Evolutionary conservation across 352 stramenopile species (phyloP).

Genomic region (Aphanomyces astaci): DNA sequence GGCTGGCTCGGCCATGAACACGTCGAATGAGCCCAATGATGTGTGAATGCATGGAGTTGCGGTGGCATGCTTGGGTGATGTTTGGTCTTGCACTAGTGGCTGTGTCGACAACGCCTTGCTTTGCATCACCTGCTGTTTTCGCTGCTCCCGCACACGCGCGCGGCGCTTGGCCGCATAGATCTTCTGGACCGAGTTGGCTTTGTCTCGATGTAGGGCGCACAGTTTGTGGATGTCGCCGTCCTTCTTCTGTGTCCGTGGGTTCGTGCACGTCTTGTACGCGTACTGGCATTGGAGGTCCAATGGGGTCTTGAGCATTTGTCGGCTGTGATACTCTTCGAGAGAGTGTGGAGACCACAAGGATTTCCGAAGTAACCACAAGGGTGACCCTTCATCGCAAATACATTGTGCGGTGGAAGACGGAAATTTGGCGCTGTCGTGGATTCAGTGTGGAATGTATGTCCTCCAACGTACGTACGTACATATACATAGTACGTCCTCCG

Average conservation of each 20-base stretch:
- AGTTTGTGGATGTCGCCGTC: constrained; percentile 21
- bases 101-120: not conserved
- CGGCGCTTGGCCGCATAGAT: constrained; percentile 20
- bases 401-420: not conserved
- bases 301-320: constrained; percentile 3
- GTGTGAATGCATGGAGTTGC: not conserved
- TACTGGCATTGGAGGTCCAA: constrained; percentile 18
- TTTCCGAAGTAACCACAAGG: constrained; percentile 7
- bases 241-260: constrained; percentile 18
- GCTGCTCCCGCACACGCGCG: not conserved
- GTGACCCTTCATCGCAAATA: not conserved
- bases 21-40: not conserved
- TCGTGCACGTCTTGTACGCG: constrained; percentile 21
- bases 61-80: not conserved
- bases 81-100: not conserved
- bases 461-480: too few species aligned
- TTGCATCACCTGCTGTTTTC: constrained; percentile 11
- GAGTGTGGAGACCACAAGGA: not conserved
- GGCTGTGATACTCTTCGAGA: not conserved
- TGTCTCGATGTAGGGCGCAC: constrained; percentile 13
- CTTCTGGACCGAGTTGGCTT: constrained; percentile 19
- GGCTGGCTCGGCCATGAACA: not conserved
- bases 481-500: too few species aligned
- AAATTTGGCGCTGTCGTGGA: not conserved
- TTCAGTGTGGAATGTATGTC: too few species aligned